Evolutionary conservation across 1,139 yeast species (phyloP).

Genomic region (Arxiozyma slooffiae): DNA sequence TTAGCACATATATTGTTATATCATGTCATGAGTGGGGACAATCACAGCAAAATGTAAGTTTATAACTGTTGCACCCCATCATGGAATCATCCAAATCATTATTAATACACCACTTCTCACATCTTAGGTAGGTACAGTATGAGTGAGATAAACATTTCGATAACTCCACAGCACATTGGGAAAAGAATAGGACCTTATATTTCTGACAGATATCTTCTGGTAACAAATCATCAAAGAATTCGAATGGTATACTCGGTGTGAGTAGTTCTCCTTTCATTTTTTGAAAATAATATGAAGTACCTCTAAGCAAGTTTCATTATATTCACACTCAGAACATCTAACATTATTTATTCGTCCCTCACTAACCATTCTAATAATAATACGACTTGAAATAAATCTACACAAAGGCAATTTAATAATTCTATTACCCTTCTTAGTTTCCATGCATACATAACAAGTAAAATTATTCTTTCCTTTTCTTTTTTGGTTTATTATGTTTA

Average conservation of each 20-base stretch:
- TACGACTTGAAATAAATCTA: slow-evolving; percentile 41
- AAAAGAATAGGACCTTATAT: slow-evolving; percentile 34
- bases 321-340: slow-evolving; percentile 51
- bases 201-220: slow-evolving; percentile 32
- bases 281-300: slow-evolving; percentile 21
- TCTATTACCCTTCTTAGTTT: slow-evolving; percentile 39
- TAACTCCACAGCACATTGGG: slow-evolving; percentile 39
- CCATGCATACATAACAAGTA: slow-evolving; percentile 53
- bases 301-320: slow-evolving; percentile 24
- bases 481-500: slow-evolving; percentile 21
- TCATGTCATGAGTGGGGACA: slow-evolving; percentile 66
- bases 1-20: slow-evolving; percentile 39
- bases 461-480: slow-evolving; percentile 37
- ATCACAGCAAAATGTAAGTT: slow-evolving; percentile 49
- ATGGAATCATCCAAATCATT: slow-evolving; percentile 43
- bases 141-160: slow-evolving; percentile 41
- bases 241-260: slow-evolving; percentile 33
- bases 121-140: slow-evolving; percentile 47
- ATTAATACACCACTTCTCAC: slow-evolving; percentile 40
- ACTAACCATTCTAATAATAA: slow-evolving; percentile 37
- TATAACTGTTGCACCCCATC: slow-evolving; percentile 45
- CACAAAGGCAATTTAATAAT: slow-evolving; percentile 45
- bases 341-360: slow-evolving; percentile 46
- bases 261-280: slow-evolving; percentile 33
- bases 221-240: slow-evolving; percentile 31